Evolutionary conservation across 2,329 filamentous ascomycete species (phyloP), one percentile per base, ranked within the genome.

Genomic region (Claviceps capensis): DNA sequence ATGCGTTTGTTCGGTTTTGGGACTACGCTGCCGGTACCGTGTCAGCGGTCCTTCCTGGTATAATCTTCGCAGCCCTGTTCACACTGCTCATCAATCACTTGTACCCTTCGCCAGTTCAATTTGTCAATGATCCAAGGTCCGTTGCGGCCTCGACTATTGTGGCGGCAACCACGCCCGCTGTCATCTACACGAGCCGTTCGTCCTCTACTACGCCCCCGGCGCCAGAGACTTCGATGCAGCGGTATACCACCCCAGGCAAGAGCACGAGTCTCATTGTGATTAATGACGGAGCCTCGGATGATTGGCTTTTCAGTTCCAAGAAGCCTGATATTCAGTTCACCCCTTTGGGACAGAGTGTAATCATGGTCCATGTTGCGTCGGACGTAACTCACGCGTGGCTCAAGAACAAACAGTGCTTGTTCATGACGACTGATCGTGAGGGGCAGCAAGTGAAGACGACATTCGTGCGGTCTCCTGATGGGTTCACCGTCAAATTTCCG

Each of bases 301-400:
- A 69, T 34, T 67, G 66, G 64, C 57, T 67, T 7, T 68, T 67
- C 52, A 59, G 61, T 7, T 53, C 60, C 16, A 67, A 62, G 52
- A 65, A 61, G 48, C 64, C 65, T 5, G 58, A 62, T 4, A 52
- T 69, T 16, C 63, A 61, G 3, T 62, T 64, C 40, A 57, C 59
- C 49, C 48, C 63, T 49, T 53, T 62, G 48, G 69, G 73, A 52
- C 67, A 69, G 51, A 72, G 74, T 51, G 72, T 78, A 54, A 73
- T 82, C 34, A 61, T 81, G 49, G 70, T 82, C 49, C 74, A 71
- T 49, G 73, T 82, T 13, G 73, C 77, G 2, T 65, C 68, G 40
- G 47, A 66, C 62, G 46, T 74, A 68, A 59, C 81, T 74, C 62
- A 71, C 70, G 45, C 67, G 26, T 82, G 78, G 78, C 68, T 81